Percentiles rank a stretch among this genome's conserved stretches.
phyloP scores from a whole-genome alignment of 2,329 filamentous ascomycete species.

The Byssochlamys sp. region DNA sequence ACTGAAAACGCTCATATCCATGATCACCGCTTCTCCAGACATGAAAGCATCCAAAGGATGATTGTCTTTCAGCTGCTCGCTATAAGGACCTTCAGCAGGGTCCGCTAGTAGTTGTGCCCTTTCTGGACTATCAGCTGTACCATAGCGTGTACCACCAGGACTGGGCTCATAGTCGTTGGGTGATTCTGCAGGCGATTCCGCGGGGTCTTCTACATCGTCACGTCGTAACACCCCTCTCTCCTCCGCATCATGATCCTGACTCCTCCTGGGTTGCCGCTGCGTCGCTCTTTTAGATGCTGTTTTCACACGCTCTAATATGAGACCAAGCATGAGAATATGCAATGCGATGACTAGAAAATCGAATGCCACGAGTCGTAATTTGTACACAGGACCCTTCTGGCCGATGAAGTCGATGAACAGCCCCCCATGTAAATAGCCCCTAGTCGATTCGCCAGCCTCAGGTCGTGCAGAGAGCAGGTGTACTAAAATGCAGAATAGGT shows the following conservation, averaged over 20 bases:
- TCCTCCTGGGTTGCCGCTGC: conserved; percentile 7
- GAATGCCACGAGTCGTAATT: conserved; percentile 42
- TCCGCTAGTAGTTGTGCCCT: conserved; percentile 26
- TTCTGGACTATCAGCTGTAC: conserved; percentile 16
- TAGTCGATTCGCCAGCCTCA: conserved; percentile 40
- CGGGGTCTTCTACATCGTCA: conserved; percentile 11
- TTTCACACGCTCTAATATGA: conserved; percentile 44
- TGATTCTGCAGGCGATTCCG: conserved; percentile 21
- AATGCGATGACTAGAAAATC: conserved; percentile 47
- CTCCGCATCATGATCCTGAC: conserved; percentile 51
- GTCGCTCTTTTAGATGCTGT: conserved; percentile 27
- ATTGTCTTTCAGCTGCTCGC: conserved; percentile 11
- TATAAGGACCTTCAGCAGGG: conserved; percentile 16
- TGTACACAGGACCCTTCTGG: conserved; percentile 48
- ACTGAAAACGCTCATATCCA: conserved; percentile 27
- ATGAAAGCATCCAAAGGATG: conserved; percentile 31
- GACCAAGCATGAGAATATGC: conserved; percentile 49
- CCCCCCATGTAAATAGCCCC: conserved; percentile 53
- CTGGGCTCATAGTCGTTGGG: conserved; percentile 32
- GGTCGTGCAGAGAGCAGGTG: conserved; percentile 47
- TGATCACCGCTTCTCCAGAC: conserved; percentile 28
- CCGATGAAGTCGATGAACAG: conserved; percentile 57
- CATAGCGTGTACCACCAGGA: conserved; percentile 8
- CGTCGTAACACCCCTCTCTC: conserved; percentile 45
- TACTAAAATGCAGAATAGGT: conserved; percentile 47